Evolutionary conservation across 1,284 basidiomycete species (phyloP).

Genomic region (Sparassis latifolia): DNA sequence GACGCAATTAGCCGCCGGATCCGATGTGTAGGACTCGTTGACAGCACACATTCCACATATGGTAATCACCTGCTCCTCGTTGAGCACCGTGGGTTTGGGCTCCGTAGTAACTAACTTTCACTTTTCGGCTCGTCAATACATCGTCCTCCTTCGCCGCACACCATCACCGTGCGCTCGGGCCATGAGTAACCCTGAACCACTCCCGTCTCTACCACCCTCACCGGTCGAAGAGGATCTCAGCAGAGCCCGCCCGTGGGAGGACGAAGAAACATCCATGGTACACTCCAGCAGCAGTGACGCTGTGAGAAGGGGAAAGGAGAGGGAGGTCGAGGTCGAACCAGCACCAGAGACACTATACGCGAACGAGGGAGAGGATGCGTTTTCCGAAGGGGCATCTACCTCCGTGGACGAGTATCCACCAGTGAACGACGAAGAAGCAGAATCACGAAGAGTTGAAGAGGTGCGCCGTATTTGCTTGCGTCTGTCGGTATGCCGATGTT

Average conservation of each 20-base stretch:
- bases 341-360: conserved; percentile 15
- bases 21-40: too few relatives aligned
- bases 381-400: conserved; percentile 22
- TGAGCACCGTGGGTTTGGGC: too few relatives aligned
- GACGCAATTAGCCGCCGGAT: too few relatives aligned
- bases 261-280: conserved; percentile 17
- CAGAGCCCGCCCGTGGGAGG: conserved; percentile 27
- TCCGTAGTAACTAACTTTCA: too few relatives aligned
- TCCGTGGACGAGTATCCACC: conserved; percentile 52
- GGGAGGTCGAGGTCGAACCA: conserved; percentile 12
- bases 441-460: conserved; percentile 64
- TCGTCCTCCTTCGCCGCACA: not conserved
- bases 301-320: conserved; percentile 18
- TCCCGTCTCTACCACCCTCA: conserved; percentile 34
- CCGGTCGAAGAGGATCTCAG: conserved; percentile 43
- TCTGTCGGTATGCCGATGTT: not conserved
- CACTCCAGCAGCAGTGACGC: conserved; percentile 9
- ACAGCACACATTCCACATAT: too few relatives aligned
- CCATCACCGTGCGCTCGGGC: conserved; percentile 4
- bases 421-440: conserved; percentile 52
- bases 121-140: too few relatives aligned
- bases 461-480: conserved; percentile 31
- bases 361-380: conserved; percentile 16
- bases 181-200: conserved; percentile 22
- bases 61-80: too few relatives aligned